phyloP scores from a whole-genome alignment of 257 asterid genomes.

The Petrea volubilis region DNA sequence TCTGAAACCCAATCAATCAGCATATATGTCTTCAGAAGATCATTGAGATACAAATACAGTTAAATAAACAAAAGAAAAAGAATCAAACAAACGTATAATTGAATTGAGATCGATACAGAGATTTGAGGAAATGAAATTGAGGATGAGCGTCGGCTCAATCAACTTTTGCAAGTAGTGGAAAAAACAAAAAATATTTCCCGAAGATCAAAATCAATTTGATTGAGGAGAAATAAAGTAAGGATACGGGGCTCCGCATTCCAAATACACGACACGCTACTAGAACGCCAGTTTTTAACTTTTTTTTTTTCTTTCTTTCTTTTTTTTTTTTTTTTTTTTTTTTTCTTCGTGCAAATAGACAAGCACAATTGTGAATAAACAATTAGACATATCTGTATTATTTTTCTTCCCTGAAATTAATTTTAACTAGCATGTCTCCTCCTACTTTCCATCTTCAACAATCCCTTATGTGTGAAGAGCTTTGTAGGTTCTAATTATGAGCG shows the following conservation, averaged over 20 bases:
- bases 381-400: too few relatives aligned
- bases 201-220: conserved; percentile 14
- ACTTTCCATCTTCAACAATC: too few relatives aligned
- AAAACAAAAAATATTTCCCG: background rate
- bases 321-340: too few relatives aligned
- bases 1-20: conserved; percentile 32
- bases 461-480: too few relatives aligned
- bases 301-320: too few relatives aligned
- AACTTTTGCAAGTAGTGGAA: background rate
- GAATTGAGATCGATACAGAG: too few relatives aligned
- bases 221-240: background rate
- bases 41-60: background rate
- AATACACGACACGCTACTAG: background rate
- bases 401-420: too few relatives aligned
- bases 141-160: conserved; percentile 1
- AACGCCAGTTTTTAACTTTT: background rate
- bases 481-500: too few relatives aligned
- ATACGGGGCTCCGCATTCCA: background rate
- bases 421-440: too few relatives aligned
- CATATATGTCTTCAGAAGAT: conserved; percentile 32
- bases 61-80: background rate
- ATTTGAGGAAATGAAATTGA: background rate
- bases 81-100: background rate
- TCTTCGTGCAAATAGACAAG: too few relatives aligned
- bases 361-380: too few relatives aligned